Base-by-base conservation (phyloP, 2,329 filamentous ascomycete species). In the Alternaria novae-zelandiae region DNA sequence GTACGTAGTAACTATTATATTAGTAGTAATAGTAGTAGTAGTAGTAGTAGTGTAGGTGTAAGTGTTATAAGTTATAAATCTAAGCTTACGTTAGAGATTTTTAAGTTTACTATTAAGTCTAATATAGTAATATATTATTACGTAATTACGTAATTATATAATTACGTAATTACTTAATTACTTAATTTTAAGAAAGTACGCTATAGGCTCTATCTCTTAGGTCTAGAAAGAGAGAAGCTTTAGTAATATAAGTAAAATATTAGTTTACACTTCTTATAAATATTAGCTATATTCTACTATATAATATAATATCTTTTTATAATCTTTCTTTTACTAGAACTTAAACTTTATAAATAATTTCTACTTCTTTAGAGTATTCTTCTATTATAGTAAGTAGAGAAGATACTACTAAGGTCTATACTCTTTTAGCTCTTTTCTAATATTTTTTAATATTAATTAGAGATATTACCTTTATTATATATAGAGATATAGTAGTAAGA, bases 201-300 rank as follows among this genome's bases (percentile, higher is more conserved):
- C 23, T 23, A 23, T 23, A 23, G 23, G 23, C 23, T 23, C 23
- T 23, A 6, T 23, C 23, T 23, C 23, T 23, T 23, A 23, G 23
- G 23, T 6, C 23, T 23, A 23, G 23, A n/a, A 6, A 21, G n/a
- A n/a, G n/a, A n/a, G n/a, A n/a, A 54, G 59, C 47, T 21, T 62
- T 41, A 54, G 59, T 47, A 62, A 62, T 47, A 54, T 47, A 41
- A 57, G 26, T 62, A n/a, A 62, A 54, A 45, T 54, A 23, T 54
- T 62, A 21, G 54, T 54, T 21, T 49, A 62, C n/a, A 54, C 54
- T 26, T 57, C 59, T 62, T 49, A 36, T 57, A 51, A 21, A 57
- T 17, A 32, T 63, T 13, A 63, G 60, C 60, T 63, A 50, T 44
- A 59, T 63, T 32, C 11, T 20, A 32, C 50, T 63, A 32, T 59